Evolutionary conservation across 768 basidiomycete genomes (phyloP), one percentile per base, ranked within the genome.

Genomic region (Boletus pseudo-olivaceus): DNA sequence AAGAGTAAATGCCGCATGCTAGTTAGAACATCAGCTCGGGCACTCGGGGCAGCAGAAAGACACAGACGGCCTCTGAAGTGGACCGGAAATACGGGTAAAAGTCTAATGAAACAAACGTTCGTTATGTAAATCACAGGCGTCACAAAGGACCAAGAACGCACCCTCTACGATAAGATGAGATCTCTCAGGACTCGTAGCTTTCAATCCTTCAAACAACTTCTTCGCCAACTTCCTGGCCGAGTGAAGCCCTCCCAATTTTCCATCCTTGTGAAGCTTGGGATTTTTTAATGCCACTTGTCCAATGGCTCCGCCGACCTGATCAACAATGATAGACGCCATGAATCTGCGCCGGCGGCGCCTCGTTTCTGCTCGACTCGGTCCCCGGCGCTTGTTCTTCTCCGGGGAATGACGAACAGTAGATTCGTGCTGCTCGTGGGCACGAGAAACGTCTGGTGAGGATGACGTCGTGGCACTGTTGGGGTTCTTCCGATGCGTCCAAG

Each of bases 81-180:
- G 82, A 78, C 38, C 76, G 78, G 69, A 91, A 91, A 65, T 90
- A 91, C 0, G 89, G 88, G 62, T 82, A 75, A 64, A 91, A 91
- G 63, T 91, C 89, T 88, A 47, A 30, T 27, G 48, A n/a, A 55
- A 47, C 7, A 51, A 26, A 52, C 17, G 20, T 55, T 26, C 19
- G 49, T 49, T 10, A 34, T 41, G 23, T 19, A 11, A 32, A 41
- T 49, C 39, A 43, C 19, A 37, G 10, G 27, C 6, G 32, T 20
- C 33, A 38, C 26, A 29, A 42, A 35, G 17, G n/a, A 12, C 32
- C 12, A 9, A 26, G 46, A 49, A 60, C 74, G 41, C 48, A 83
- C 87, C 87, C 62, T 88, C 83, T 12, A 89, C 85, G 34, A 85
- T 52, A 27, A 90, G 76, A 70, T 87, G 77, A 23, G 78, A 74